A percentile compares a stretch with the other conserved stretches of the same genome.
Conservation (phyloP, 148 eudicot species). For the Camellia japonica region DNA sequence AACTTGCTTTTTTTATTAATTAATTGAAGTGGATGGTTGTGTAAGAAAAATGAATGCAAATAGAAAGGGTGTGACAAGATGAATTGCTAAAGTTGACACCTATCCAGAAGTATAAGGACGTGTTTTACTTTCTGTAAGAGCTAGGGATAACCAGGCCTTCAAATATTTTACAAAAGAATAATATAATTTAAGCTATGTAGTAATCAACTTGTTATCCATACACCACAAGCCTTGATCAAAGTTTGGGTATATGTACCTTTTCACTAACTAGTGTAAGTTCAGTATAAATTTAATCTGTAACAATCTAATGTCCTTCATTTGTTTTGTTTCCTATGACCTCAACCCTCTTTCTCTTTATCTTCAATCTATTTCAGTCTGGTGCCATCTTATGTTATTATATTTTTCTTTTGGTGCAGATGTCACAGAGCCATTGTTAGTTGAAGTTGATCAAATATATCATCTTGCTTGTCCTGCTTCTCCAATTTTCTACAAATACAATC, state of each 20-base stretch:
- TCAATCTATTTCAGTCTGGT: neutral
- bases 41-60: neutral
- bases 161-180: neutral
- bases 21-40: neutral
- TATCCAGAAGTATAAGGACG: neutral
- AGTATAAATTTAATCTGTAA: neutral
- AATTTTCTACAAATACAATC: constrained; percentile 92
- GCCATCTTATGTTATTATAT: neutral
- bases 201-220: constrained; percentile 1
- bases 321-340: neutral
- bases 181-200: neutral
- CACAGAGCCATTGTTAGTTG: constrained; percentile 77
- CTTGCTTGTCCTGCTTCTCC: constrained; percentile 99
- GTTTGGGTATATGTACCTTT: neutral
- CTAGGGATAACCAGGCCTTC: neutral
- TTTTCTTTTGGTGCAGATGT: constrained; percentile 55
- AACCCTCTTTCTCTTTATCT: neutral
- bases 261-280: neutral
- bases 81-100: neutral
- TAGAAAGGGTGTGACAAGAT: neutral
- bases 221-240: neutral
- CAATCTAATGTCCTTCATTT: neutral
- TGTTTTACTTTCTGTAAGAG: neutral
- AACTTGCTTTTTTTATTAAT: neutral
- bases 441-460: constrained; percentile 93